Evolutionary conservation across 176 grass and related monocot genomes (phyloP).

Genomic region (Musa itinerans): DNA sequence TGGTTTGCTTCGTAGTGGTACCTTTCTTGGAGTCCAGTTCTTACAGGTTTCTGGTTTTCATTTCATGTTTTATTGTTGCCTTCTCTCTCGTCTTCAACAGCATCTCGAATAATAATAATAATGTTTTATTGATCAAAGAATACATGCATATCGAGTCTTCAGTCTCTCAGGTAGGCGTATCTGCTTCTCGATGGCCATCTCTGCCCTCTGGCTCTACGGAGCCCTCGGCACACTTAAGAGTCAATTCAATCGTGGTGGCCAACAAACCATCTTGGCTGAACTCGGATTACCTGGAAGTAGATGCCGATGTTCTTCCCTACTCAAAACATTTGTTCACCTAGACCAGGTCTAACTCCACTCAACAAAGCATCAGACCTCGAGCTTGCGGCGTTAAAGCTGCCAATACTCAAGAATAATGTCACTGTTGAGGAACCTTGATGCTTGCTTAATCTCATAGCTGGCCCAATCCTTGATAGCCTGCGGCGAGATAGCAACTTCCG

Average conservation of each 20-base stretch:
- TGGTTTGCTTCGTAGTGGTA: too few species aligned
- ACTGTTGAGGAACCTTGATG: constrained; percentile 58
- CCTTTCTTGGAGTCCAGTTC: too few species aligned
- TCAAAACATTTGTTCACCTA: constrained; percentile 70
- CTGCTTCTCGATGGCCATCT: constrained; percentile 37
- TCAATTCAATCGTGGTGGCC: constrained; percentile 40
- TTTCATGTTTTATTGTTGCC: too few species aligned
- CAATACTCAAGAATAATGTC: constrained; percentile 60
- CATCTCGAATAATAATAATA: too few species aligned
- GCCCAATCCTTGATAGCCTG: constrained; percentile 9
- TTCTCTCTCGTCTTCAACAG: too few species aligned
- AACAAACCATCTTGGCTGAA: constrained; percentile 51
- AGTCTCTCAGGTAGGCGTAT: constrained; percentile 45
- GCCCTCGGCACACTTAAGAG: constrained; percentile 50
- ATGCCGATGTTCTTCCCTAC: constrained; percentile 69
- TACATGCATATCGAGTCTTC: too few species aligned
- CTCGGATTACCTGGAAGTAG: constrained; percentile 75
- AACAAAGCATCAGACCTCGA: constrained; percentile 72
- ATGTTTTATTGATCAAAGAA: too few species aligned
- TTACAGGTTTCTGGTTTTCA: too few species aligned
- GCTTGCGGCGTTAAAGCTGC: constrained; percentile 70
- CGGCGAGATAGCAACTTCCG: too few species aligned
- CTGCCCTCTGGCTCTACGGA: constrained; percentile 54
- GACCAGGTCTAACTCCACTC: constrained; percentile 28
- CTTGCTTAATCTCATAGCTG: constrained; percentile 78